Conservation (phyloP, 2,329 filamentous ascomycete species). For the Hypomyces rosellus region DNA sequence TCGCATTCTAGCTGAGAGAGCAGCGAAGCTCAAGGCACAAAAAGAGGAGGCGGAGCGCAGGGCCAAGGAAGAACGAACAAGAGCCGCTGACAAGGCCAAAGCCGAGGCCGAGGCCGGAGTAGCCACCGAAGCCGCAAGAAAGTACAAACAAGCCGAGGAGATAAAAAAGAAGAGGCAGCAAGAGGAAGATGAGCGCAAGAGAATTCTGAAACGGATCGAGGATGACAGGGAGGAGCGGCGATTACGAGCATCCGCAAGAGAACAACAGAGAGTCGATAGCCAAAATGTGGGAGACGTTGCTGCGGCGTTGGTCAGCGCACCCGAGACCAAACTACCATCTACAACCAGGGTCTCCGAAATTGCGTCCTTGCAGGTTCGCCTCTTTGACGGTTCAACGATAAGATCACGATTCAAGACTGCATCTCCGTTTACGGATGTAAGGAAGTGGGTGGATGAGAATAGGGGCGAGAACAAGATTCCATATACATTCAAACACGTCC, state of each 20-base stretch:
- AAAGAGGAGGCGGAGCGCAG: constrained; percentile 40
- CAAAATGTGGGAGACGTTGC: constrained; percentile 25
- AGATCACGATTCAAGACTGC: constrained; percentile 62
- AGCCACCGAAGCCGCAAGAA: constrained; percentile 24
- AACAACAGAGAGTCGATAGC: constrained; percentile 31
- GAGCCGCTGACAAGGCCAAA: constrained; percentile 40
- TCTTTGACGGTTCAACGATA: constrained; percentile 79
- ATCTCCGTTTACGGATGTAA: constrained; percentile 61
- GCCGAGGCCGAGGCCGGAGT: constrained; percentile 32
- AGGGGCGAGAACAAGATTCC: constrained; percentile 53
- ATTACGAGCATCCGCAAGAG: constrained; percentile 45
- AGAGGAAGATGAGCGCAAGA: constrained; percentile 59
- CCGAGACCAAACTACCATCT: constrained; percentile 26
- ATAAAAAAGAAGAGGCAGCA: constrained; percentile 60
- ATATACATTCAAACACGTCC: constrained; percentile 78
- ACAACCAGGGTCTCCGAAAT: constrained; percentile 23
- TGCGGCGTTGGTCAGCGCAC: constrained; percentile 24
- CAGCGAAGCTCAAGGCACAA: constrained; percentile 36
- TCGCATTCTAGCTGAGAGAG: constrained; percentile 44
- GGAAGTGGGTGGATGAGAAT: constrained; percentile 68
- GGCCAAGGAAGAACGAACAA: constrained; percentile 44
- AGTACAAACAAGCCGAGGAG: constrained; percentile 44
- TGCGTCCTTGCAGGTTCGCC: constrained; percentile 64
- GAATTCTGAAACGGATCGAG: constrained; percentile 69
- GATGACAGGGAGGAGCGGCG: constrained; percentile 67